These are phyloP conservation scores for Pichia insulana DNA, from an alignment of 805 yeast species.

Conservation along the genomic window DNA sequence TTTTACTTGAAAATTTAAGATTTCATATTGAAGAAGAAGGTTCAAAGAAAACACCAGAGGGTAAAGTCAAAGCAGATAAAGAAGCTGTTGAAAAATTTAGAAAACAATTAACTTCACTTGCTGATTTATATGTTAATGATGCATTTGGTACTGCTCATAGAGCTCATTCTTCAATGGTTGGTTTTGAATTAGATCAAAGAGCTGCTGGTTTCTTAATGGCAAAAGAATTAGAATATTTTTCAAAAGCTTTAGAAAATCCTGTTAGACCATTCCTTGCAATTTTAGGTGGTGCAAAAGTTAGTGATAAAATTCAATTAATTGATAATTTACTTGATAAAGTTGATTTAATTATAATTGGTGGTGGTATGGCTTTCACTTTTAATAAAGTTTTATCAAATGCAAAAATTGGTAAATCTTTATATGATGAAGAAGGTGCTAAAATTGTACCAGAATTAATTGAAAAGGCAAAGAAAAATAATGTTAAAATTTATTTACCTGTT, in stretches of 20 bases:
- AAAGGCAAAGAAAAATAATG: slow-evolving; percentile 94
- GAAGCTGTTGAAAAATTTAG: slow-evolving; percentile 84
- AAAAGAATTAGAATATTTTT: slow-evolving; percentile 94
- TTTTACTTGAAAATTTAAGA: slow-evolving; percentile 94
- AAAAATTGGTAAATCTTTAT: slow-evolving; percentile 86
- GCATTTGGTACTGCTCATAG: slow-evolving; percentile 99
- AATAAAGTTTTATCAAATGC: slow-evolving; percentile 83
- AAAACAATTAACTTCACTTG: slow-evolving; percentile 79
- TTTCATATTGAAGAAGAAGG: slow-evolving; percentile 98
- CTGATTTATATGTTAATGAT: slow-evolving; percentile 96
- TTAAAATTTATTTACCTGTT: slow-evolving; percentile 87
- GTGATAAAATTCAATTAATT: slow-evolving; percentile 96
- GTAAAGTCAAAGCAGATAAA: slow-evolving; percentile 86
- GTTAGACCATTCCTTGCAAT: slow-evolving; percentile 97
- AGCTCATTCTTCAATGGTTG: slow-evolving; percentile 99
- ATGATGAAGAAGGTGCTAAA: slow-evolving; percentile 91
- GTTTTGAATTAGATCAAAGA: slow-evolving; percentile 88
- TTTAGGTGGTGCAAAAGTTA: slow-evolving; percentile 98
- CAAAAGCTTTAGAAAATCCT: slow-evolving; percentile 98
- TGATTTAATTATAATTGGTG: slow-evolving; percentile 89
- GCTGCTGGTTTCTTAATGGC: slow-evolving; percentile 98
- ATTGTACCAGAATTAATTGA: slow-evolving; percentile 85
- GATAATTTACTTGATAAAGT: slow-evolving; percentile 97
- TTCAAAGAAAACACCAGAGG: slow-evolving; percentile 74
- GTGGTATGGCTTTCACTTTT: slow-evolving; percentile 99